A percentile compares a stretch with the other conserved stretches of the same genome.
Conservation (phyloP, 352 stramenopile genomes). For the Globisporangium carolinianum region DNA sequence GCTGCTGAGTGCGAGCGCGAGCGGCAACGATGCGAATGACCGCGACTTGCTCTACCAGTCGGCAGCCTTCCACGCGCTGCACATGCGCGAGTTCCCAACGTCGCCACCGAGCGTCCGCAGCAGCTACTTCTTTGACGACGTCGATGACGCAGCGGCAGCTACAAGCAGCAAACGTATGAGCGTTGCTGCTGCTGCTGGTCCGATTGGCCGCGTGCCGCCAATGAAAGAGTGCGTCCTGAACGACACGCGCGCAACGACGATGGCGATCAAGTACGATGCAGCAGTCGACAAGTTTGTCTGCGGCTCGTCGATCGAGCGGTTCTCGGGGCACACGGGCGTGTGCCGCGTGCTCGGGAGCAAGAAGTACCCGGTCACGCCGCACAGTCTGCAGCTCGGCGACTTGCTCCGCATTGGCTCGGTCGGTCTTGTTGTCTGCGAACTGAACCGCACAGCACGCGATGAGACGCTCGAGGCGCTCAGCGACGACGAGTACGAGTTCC, state of each 20-base stretch:
- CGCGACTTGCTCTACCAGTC: slow-evolving; percentile 29
- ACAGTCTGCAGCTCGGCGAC: slow-evolving; percentile 74
- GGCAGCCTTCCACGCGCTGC: slow-evolving; percentile 43
- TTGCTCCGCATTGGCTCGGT: slow-evolving; percentile 87
- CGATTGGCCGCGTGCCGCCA: slow-evolving; percentile 9
- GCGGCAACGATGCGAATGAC: slow-evolving; percentile 16
- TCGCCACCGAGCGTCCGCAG: slow-evolving; percentile 10
- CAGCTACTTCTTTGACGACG: slow-evolving; percentile 10
- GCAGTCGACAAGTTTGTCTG: slow-evolving; percentile 68
- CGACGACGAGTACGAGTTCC: slow-evolving; percentile 77
- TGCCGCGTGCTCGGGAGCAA: slow-evolving; percentile 87
- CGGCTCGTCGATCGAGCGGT: slow-evolving; percentile 83
- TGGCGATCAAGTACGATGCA: slow-evolving; percentile 70
- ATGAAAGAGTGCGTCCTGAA: slow-evolving; percentile 86
- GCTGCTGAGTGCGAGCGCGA: neutral
- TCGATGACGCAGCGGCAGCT: neutral
- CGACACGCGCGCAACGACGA: slow-evolving; percentile 68
- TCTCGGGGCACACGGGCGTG: slow-evolving; percentile 88
- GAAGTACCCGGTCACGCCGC: slow-evolving; percentile 72
- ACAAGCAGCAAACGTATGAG: slow-evolving; percentile 3
- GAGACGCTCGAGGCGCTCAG: slow-evolving; percentile 72
- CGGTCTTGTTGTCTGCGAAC: slow-evolving; percentile 87
- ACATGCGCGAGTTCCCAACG: slow-evolving; percentile 44
- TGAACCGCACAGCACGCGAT: slow-evolving; percentile 70
- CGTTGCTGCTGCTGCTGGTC: neutral